Evolutionary conservation across 305 asterid species (phyloP).

Genomic region (Salvia sclarea): DNA sequence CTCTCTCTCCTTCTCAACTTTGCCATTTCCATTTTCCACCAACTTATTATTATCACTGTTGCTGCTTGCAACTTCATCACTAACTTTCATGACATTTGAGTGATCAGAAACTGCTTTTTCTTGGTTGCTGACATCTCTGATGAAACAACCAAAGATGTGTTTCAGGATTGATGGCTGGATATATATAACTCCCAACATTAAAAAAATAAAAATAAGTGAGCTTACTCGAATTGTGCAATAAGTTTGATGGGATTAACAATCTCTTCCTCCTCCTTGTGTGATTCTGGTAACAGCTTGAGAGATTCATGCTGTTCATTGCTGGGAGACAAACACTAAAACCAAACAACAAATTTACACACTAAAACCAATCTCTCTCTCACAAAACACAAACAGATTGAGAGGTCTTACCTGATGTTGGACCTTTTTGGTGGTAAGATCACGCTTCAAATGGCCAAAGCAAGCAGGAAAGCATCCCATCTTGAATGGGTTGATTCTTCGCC

Average conservation of each 20-base stretch:
- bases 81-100: slow-evolving; percentile 3
- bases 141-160: background rate
- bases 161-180: background rate
- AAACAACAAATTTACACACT: background rate
- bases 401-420: slow-evolving; percentile 36
- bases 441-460: slow-evolving; percentile 41
- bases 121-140: slow-evolving; percentile 33
- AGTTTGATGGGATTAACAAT: slow-evolving; percentile 9
- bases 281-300: slow-evolving; percentile 29
- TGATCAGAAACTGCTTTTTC: slow-evolving; percentile 33
- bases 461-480: slow-evolving; percentile 53
- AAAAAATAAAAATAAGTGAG: background rate
- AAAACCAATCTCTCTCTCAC: background rate
- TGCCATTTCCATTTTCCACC: background rate
- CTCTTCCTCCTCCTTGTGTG: slow-evolving; percentile 34
- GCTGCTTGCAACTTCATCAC: background rate
- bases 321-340: slow-evolving; percentile 29
- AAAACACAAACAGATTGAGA: background rate
- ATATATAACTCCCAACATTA: no score
- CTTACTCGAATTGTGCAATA: slow-evolving; percentile 44
- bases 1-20: slow-evolving; percentile 20
- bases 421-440: slow-evolving; percentile 18
- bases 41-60: background rate
- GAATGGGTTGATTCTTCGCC: slow-evolving; percentile 22
- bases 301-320: slow-evolving; percentile 31